phyloP scores from a whole-genome alignment of 2,329 filamentous ascomycete genomes.

The Zarea fungicola region DNA sequence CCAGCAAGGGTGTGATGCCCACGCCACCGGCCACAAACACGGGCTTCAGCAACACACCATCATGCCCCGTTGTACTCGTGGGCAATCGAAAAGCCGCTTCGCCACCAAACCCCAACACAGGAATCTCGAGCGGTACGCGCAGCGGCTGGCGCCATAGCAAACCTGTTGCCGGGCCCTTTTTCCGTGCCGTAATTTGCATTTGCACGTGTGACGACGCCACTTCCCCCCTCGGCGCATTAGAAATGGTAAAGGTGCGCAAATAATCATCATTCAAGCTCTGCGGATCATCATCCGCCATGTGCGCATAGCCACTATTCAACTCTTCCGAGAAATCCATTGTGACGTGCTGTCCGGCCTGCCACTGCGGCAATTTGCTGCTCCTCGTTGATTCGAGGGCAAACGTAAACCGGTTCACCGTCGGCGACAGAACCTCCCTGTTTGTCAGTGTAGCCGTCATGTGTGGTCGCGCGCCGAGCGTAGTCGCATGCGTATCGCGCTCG shows the following conservation, averaged over 20 bases:
- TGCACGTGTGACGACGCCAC: conserved; percentile 27
- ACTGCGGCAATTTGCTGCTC: conserved; percentile 32
- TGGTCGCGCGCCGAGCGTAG: conserved; percentile 11
- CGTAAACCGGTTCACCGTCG: conserved; percentile 60
- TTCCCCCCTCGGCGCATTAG: conserved; percentile 44
- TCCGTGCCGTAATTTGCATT: conserved; percentile 68
- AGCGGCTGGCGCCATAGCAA: conserved; percentile 57
- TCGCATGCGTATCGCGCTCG: conserved; percentile 40
- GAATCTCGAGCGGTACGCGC: conserved; percentile 53
- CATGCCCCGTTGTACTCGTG: conserved; percentile 7
- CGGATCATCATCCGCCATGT: conserved; percentile 81
- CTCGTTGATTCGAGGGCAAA: conserved; percentile 34
- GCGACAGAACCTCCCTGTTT: conserved; percentile 55
- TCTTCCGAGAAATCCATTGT: conserved; percentile 68
- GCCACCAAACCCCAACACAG: conserved; percentile 70
- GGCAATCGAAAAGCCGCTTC: conserved; percentile 39
- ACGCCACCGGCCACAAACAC: conserved; percentile 74
- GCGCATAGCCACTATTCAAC: conserved; percentile 67
- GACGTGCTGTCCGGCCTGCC: conserved; percentile 70
- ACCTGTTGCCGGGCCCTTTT: conserved; percentile 62
- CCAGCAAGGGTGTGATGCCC: conserved; percentile 77
- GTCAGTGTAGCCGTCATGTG: conserved; percentile 49
- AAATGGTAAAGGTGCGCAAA: conserved; percentile 77
- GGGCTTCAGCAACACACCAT: conserved; percentile 25
- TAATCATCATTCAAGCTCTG: conserved; percentile 79